A percentile compares a stretch with the other conserved stretches of the same genome.
Conservation (phyloP, 169 alveolate genomes). For the Toxoplasma gondii region DNA sequence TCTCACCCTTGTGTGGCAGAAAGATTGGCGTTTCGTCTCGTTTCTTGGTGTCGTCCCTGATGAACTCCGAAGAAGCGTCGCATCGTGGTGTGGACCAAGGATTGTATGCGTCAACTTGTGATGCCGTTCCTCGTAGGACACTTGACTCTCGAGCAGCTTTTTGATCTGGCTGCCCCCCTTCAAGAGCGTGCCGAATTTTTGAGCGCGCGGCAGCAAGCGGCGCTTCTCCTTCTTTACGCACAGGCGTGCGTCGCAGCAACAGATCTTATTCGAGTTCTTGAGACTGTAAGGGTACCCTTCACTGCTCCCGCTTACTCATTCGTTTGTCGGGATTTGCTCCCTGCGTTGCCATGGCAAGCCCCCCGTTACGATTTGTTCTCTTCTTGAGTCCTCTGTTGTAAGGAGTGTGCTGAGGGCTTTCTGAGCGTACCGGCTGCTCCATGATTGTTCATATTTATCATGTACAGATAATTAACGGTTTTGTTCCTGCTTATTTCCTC, state of each 20-base stretch:
- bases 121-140: conserved; percentile 20
- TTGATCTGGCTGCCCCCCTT: not conserved
- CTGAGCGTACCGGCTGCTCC: not conserved
- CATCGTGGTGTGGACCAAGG: too few relatives aligned
- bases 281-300: not conserved
- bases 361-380: not conserved
- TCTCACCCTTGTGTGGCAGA: too few relatives aligned
- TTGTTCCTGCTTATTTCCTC: too few relatives aligned
- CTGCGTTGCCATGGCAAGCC: not conserved
- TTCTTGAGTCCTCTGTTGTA: not conserved
- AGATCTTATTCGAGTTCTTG: conserved; percentile 15
- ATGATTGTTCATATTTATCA: too few relatives aligned
- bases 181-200: not conserved
- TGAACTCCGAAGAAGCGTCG: too few relatives aligned
- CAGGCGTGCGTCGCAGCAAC: conserved; percentile 26
- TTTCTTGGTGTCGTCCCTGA: too few relatives aligned
- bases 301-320: not conserved
- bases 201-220: conserved; percentile 34
- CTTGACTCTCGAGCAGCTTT: conserved; percentile 29
- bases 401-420: not conserved
- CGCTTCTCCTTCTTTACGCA: conserved; percentile 34
- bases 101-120: too few relatives aligned
- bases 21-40: too few relatives aligned
- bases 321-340: not conserved
- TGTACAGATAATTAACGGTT: too few relatives aligned